A percentile compares a stretch with the other conserved stretches of the same genome.
These are phyloP conservation scores for Aspergillus tanneri DNA, from an alignment of 2,329 filamentous ascomycete species.

Conservation along the genomic window DNA sequence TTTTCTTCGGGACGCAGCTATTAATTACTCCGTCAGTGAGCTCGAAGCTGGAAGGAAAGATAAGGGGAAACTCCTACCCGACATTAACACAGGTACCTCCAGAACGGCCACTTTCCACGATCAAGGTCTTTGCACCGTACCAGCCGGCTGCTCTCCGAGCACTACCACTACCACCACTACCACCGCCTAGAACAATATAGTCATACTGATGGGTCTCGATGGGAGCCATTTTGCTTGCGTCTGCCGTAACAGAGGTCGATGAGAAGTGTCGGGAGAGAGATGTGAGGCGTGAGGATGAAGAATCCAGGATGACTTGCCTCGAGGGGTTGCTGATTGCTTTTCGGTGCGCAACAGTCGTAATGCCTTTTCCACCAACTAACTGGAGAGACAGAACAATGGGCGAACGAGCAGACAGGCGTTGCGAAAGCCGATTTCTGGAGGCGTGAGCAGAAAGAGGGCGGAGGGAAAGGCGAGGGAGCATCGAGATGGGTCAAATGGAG, in stretches of 20 bases:
- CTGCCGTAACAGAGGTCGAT: slow-evolving; percentile 23
- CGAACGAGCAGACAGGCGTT: slow-evolving; percentile 7
- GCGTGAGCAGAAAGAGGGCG: slow-evolving; percentile 19
- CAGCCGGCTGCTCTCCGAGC: slow-evolving; percentile 52
- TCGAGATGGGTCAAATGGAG: slow-evolving; percentile 12
- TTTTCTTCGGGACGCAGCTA: slow-evolving; percentile 55
- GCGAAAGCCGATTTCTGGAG: slow-evolving; percentile 17
- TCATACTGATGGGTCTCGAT: slow-evolving; percentile 51
- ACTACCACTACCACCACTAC: slow-evolving; percentile 53
- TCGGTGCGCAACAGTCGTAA: slow-evolving; percentile 13
- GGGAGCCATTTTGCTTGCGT: slow-evolving; percentile 47
- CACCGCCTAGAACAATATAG: slow-evolving; percentile 57
- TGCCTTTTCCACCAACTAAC: slow-evolving; percentile 13
- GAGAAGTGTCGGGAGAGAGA: slow-evolving; percentile 45
- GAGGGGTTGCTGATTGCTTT: background rate
- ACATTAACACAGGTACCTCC: slow-evolving; percentile 56
- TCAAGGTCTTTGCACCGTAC: slow-evolving; percentile 53
- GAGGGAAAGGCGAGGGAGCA: slow-evolving; percentile 23
- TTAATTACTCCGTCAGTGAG: background rate
- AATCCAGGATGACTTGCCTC: slow-evolving; percentile 25
- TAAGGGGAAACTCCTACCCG: slow-evolving; percentile 42
- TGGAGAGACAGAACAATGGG: slow-evolving; percentile 8
- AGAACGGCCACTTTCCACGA: slow-evolving; percentile 50
- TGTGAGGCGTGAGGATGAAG: slow-evolving; percentile 35
- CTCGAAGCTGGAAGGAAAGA: background rate